Base-by-base conservation (phyloP, 805 yeast species). In the Debaryomyces castellii region DNA sequence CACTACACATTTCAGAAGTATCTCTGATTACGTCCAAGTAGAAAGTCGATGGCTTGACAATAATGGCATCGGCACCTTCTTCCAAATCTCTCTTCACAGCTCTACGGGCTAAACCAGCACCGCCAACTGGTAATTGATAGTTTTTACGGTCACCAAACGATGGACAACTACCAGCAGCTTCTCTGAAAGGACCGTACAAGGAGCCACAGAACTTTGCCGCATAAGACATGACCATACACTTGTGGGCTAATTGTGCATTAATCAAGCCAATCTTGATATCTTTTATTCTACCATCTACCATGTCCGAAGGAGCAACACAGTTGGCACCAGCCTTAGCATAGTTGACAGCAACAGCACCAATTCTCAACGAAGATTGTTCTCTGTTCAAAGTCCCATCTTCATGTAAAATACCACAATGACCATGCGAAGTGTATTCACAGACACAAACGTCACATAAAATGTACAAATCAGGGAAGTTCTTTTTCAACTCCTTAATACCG, bases 321-420 rank as follows among this genome's bases (percentile, higher is more conserved):
- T 94, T 78, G 2, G 97, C 97, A 45, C 99, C 99, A 1, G 98
- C 98, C 56, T 77, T 80, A 25, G 97, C 98, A 62, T 94, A 94
- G 64, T 89, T 90, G 7, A 87, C 95, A 1, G 98, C 96, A 18
- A 94, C 97, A 3, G 92, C 91, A 2, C 96, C 97, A 39, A 94
- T 77, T 63, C 99, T 79, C 53, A 82, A 76, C 9, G 87, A 96
- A 11, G 92, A 81, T 43, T 68, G 63, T 44, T 82, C 87, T 45
- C 96, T 78, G 62, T 87, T 85, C 57, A 94, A 80, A 8, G 87
- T 61, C 6, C 98, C 97, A 62, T 90, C 97, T 46, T 87, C 95
- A 50, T 84, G 77, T 43, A 94, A 74, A 12, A 90, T 76, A 34
- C 99, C 99, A 70, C 99, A 94, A 65, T 94, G 99, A n/a, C 99